Percentiles rank a stretch among this genome's conserved stretches.
Conservation (phyloP, 164 flowering plant species). For the Nymphaea thermarum region DNA sequence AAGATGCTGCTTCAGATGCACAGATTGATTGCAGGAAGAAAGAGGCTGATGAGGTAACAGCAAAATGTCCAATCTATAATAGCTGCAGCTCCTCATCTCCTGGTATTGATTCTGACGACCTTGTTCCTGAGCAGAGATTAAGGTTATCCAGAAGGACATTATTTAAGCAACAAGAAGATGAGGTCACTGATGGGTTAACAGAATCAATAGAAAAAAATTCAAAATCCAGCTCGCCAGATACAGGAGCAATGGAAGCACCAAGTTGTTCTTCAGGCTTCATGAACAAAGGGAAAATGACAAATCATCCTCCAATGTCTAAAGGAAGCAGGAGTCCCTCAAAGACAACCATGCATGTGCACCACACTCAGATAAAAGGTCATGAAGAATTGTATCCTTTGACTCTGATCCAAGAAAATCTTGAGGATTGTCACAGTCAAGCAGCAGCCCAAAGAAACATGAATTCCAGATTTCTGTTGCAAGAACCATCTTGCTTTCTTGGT, state of each 20-base stretch:
- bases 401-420: background rate
- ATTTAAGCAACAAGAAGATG: constrained; percentile 1
- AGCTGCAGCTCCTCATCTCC: constrained; percentile 56
- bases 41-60: constrained; percentile 21
- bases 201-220: constrained; percentile 1
- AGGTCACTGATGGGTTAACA: constrained; percentile 1
- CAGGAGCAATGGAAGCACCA: background rate
- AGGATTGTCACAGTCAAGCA: background rate
- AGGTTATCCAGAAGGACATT: constrained; percentile 10
- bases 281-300: background rate
- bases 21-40: constrained; percentile 11
- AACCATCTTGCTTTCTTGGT: background rate
- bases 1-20: constrained; percentile 10
- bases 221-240: background rate
- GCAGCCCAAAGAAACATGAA: background rate
- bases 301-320: background rate
- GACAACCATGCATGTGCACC: background rate
- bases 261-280: background rate
- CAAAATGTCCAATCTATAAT: constrained; percentile 28
- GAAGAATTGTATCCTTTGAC: too few species aligned
- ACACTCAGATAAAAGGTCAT: background rate
- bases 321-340: background rate
- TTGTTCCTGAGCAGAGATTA: constrained; percentile 12
- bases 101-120: constrained; percentile 37
- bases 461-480: background rate